A percentile compares a stretch with the other conserved stretches of the same genome.
Evolutionary conservation across 371 early-diverging fungal species (phyloP).

Genomic region (Mortierella sp.): DNA sequence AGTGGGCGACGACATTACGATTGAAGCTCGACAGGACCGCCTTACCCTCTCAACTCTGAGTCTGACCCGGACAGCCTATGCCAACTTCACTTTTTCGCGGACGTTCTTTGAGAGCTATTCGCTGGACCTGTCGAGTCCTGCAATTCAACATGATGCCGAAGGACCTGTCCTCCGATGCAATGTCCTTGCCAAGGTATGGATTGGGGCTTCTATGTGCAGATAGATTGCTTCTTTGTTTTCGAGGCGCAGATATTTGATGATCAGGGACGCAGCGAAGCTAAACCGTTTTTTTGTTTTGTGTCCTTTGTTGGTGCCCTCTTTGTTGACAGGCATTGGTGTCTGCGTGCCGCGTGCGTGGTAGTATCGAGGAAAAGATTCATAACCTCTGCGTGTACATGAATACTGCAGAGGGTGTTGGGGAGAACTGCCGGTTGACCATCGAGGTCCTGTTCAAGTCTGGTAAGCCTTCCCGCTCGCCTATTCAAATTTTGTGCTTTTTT

Average conservation of each 20-base stretch:
- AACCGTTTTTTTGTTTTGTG: not conserved
- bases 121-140: constrained; percentile 18
- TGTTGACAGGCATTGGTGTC: constrained; percentile 34
- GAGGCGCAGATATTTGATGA: not conserved
- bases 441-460: constrained; percentile 48
- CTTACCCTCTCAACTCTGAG: constrained; percentile 41
- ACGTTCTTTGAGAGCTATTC: constrained; percentile 49
- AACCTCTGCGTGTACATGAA: constrained; percentile 44
- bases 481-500: not conserved
- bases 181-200: constrained; percentile 37
- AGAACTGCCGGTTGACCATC: constrained; percentile 43
- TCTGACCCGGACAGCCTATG: constrained; percentile 46
- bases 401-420: constrained; percentile 49
- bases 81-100: constrained; percentile 32
- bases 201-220: too few relatives aligned
- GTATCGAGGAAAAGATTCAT: constrained; percentile 41
- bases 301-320: not conserved
- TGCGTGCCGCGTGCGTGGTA: constrained; percentile 46
- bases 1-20: constrained; percentile 46
- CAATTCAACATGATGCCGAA: constrained; percentile 22
- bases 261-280: not conserved
- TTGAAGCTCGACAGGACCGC: constrained; percentile 47
- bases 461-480: not conserved
- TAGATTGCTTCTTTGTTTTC: not conserved
- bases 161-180: constrained; percentile 42